A percentile compares a stretch with the other conserved stretches of the same genome.
phyloP scores from a whole-genome alignment of 441 rosid species.

The Brassica hybrid region DNA sequence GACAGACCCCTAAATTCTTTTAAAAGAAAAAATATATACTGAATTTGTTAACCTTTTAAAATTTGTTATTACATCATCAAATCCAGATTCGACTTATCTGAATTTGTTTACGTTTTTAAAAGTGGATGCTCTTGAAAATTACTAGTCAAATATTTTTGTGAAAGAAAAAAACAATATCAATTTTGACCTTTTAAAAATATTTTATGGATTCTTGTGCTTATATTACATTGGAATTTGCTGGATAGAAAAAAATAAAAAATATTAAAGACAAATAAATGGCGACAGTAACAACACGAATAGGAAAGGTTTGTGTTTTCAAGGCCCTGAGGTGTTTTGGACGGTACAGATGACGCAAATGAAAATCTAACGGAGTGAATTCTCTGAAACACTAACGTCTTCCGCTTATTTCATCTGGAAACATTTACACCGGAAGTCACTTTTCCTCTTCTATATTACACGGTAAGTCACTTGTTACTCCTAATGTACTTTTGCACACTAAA shows the following conservation, averaged over 20 bases:
- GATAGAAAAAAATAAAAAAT: not conserved
- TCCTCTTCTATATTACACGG: too few species aligned
- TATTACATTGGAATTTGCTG: not conserved
- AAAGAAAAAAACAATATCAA: not conserved
- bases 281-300: constrained; percentile 14
- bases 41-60: too few species aligned
- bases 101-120: not conserved
- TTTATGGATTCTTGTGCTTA: not conserved
- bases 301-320: not conserved
- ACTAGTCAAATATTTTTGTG: not conserved
- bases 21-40: too few species aligned
- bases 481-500: too few species aligned
- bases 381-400: constrained; percentile 11
- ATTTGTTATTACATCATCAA: not conserved
- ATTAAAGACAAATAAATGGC: not conserved
- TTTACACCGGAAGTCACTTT: too few species aligned
- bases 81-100: not conserved
- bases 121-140: not conserved
- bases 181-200: not conserved
- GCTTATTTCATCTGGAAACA: constrained; percentile 4
- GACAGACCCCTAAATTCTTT: too few species aligned
- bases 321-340: constrained; percentile 9
- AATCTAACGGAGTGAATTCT: constrained; percentile 40
- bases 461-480: too few species aligned
- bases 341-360: constrained; percentile 29